Conservation (phyloP, 495 filamentous ascomycete genomes). For the Penicillium egyptiacum region DNA sequence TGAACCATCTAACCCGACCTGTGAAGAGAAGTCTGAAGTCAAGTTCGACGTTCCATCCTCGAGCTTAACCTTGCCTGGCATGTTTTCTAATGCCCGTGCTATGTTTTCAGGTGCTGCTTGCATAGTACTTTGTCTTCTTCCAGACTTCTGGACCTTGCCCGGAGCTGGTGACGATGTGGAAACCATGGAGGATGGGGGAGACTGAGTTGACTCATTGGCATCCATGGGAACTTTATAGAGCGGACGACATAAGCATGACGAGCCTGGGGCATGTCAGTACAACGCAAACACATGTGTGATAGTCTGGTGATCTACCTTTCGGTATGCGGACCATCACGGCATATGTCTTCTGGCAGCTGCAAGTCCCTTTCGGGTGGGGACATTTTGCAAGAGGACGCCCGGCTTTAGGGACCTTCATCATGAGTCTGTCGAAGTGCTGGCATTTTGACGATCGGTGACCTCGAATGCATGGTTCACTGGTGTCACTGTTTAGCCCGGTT, state of each 20-base stretch:
- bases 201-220: constrained; percentile 19
- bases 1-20: constrained; percentile 10
- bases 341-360: constrained; percentile 53
- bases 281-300: constrained; percentile 4
- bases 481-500: constrained; percentile 2
- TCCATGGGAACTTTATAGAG: constrained; percentile 39
- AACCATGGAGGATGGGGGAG: constrained; percentile 13
- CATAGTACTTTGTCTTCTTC: constrained; percentile 28
- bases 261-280: constrained; percentile 24
- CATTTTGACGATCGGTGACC: constrained; percentile 87
- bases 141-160: constrained; percentile 30
- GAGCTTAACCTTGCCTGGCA: constrained; percentile 24
- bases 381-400: constrained; percentile 76
- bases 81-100: constrained; percentile 27
- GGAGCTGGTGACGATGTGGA: constrained; percentile 17
- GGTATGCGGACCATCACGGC: constrained; percentile 56
- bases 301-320: constrained; percentile 35
- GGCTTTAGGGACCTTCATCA: constrained; percentile 78
- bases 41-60: constrained; percentile 22
- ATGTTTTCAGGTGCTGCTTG: constrained; percentile 32
- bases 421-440: constrained; percentile 68
- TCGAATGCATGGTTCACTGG: constrained; percentile 78
- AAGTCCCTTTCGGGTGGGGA: constrained; percentile 66
- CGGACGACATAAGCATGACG: constrained; percentile 43
- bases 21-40: constrained; percentile 11